Evolutionary conservation across 257 asterid species (phyloP).

Genomic region (Fraxinus excelsior): DNA sequence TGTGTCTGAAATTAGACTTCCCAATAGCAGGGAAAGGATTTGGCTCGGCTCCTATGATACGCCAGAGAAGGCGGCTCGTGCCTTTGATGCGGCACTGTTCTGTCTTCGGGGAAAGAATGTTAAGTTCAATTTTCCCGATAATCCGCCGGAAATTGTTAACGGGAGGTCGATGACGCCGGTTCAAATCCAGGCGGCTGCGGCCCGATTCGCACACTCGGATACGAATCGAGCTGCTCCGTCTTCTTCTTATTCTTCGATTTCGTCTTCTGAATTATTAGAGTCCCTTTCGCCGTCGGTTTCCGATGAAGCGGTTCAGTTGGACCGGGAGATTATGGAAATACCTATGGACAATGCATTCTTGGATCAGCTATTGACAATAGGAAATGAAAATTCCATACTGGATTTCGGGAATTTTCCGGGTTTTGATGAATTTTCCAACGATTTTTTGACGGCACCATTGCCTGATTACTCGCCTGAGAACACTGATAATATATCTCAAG

Average conservation of each 20-base stretch:
- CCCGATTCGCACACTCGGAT: slow-evolving; percentile 49
- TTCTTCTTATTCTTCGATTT: slow-evolving; percentile 11
- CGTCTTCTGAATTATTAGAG: slow-evolving; percentile 23
- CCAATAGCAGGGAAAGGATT: slow-evolving; percentile 69
- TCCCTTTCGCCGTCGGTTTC: slow-evolving; percentile 54
- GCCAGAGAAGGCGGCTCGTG: slow-evolving; percentile 74
- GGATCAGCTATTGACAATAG: slow-evolving; percentile 42
- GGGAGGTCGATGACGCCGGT: slow-evolving; percentile 55
- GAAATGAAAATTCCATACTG: slow-evolving; percentile 28
- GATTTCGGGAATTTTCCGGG: slow-evolving; percentile 64
- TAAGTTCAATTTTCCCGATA: slow-evolving; percentile 64
- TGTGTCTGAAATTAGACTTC: slow-evolving; percentile 70
- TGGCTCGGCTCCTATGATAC: slow-evolving; percentile 80
- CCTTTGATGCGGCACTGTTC: slow-evolving; percentile 67
- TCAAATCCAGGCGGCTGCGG: slow-evolving; percentile 70
- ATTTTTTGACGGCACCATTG: slow-evolving; percentile 40
- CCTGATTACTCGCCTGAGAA: slow-evolving; percentile 41
- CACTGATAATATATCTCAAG: slow-evolving; percentile 42
- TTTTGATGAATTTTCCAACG: slow-evolving; percentile 52
- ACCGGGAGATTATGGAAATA: slow-evolving; percentile 41
- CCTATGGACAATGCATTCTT: slow-evolving; percentile 48
- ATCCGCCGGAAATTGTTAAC: slow-evolving; percentile 44
- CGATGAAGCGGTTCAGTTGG: slow-evolving; percentile 32
- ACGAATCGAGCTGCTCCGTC: slow-evolving; percentile 42
- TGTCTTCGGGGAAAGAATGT: slow-evolving; percentile 71